These are phyloP conservation scores for Debaryomyces castellii DNA, from an alignment of 805 yeast genomes.

Conservation along the genomic window DNA sequence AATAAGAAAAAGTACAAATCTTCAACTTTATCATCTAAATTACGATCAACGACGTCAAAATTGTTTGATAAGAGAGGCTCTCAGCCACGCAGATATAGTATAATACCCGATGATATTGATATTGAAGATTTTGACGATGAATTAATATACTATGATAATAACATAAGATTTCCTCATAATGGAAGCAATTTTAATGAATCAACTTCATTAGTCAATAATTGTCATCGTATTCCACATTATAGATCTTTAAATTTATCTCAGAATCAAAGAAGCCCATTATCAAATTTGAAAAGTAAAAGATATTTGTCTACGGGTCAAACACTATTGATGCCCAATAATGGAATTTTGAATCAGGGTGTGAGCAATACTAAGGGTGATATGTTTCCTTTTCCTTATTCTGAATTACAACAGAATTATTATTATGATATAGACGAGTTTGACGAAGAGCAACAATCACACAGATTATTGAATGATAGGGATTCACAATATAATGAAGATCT, in stretches of 20 bases:
- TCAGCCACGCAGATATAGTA: slow-evolving; percentile 70
- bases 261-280: slow-evolving; percentile 14
- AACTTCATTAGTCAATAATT: slow-evolving; percentile 28
- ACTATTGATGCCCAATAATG: slow-evolving; percentile 9
- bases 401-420: slow-evolving; percentile 26
- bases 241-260: slow-evolving; percentile 38
- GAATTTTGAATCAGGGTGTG: slow-evolving; percentile 3
- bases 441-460: slow-evolving; percentile 24
- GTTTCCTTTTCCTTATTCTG: slow-evolving; percentile 36
- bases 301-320: slow-evolving; percentile 39
- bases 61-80: slow-evolving; percentile 72
- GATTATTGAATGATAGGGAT: slow-evolving; percentile 2
- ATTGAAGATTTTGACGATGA: slow-evolving; percentile 58
- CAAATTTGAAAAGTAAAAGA: slow-evolving; percentile 28
- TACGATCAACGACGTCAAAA: slow-evolving; percentile 70
- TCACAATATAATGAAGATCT: slow-evolving; percentile 12
- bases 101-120: slow-evolving; percentile 62
- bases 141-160: slow-evolving; percentile 44
- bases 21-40: slow-evolving; percentile 41
- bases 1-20: slow-evolving; percentile 27
- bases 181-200: slow-evolving; percentile 26
- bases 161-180: slow-evolving; percentile 37
- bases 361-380: slow-evolving; percentile 19
- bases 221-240: slow-evolving; percentile 37
- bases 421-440: slow-evolving; percentile 42